Evolutionary conservation across 139 green algal species (phyloP).

Genomic region (Chlorella ohadii): DNA sequence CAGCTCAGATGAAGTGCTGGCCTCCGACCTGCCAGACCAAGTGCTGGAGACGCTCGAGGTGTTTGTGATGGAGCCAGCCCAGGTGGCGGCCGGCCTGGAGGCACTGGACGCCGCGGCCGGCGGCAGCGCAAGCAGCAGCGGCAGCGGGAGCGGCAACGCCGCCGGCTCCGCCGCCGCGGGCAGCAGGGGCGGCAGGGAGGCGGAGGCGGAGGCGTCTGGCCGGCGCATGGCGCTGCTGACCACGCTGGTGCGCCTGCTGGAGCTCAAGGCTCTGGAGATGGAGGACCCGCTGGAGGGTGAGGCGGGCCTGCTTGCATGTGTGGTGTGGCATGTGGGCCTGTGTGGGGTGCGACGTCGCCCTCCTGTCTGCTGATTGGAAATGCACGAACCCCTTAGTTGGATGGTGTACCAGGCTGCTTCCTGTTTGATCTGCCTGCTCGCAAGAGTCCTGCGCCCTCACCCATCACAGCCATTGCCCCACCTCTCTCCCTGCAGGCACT

Average conservation of each 20-base stretch:
- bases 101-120: not conserved
- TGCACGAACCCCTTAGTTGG: no score
- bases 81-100: slow-evolving; percentile 52
- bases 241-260: slow-evolving; percentile 74
- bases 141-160: not conserved
- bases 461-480: not conserved
- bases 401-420: no score
- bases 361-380: no score
- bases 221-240: slow-evolving; percentile 75
- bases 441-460: no score
- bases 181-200: not conserved
- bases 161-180: no score
- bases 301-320: no score
- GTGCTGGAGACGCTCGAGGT: slow-evolving; percentile 64
- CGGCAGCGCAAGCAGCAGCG: not conserved
- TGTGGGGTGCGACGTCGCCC: no score
- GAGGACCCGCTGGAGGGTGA: slow-evolving; percentile 51
- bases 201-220: slow-evolving; percentile 51
- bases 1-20: not conserved
- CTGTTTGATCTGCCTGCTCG: no score
- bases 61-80: slow-evolving; percentile 65
- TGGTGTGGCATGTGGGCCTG: no score
- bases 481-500: slow-evolving; percentile 51
- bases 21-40: slow-evolving; percentile 42
- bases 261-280: slow-evolving; percentile 69